Base-by-base conservation (phyloP, 768 basidiomycete species). In the Sporobolomyces phaffii region DNA sequence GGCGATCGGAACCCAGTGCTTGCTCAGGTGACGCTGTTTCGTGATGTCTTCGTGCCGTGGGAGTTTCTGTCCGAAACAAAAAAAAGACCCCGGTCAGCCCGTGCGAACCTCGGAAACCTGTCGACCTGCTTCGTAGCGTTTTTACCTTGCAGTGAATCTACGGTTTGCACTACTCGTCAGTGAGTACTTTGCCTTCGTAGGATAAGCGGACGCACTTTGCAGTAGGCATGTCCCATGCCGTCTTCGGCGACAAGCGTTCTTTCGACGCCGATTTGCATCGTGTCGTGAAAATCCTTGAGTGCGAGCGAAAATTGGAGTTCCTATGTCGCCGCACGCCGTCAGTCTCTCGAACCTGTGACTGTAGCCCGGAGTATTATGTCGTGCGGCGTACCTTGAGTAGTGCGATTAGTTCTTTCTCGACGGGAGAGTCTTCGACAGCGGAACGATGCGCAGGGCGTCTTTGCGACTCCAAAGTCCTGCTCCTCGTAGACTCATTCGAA, bases 241-340 rank as follows among this genome's bases (percentile, higher is more conserved):
- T 68, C 66, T 18, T 68, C 66, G 15, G 66, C 49, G 13, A 68
- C 66, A 17, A 68, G 57, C 18, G 66, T 68, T 41, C 62, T 58
- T 41, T 62, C 41, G 8, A 68, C 66, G 6, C 61, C 61, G 26
- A 68, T 52, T 22, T 44, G 8, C 41, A 62, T 36, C 24, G 66
- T 40, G 48, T 68, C 66, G 66, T 68, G 66, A n/a, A 68, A 62
- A 44, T 68, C 66, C 20, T 68, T 68, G n/a, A 68, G 49, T 3
- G 66, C 66, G 50, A 68, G 36, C 13, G 56, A 59, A 44, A 68
- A 68, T 14, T 45, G 56, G 0, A 68, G 50, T 8, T 68, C 60
- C 66, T 68, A 41, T 5, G 36, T 13, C 7, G 5, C 40, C 2
- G 18, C 0, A 9, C 5, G 22, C 13, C 17, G 29, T 34, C 6